Evolutionary conservation across 495 filamentous ascomycete species (phyloP).

Genomic region (Coniosporium apollinis): DNA sequence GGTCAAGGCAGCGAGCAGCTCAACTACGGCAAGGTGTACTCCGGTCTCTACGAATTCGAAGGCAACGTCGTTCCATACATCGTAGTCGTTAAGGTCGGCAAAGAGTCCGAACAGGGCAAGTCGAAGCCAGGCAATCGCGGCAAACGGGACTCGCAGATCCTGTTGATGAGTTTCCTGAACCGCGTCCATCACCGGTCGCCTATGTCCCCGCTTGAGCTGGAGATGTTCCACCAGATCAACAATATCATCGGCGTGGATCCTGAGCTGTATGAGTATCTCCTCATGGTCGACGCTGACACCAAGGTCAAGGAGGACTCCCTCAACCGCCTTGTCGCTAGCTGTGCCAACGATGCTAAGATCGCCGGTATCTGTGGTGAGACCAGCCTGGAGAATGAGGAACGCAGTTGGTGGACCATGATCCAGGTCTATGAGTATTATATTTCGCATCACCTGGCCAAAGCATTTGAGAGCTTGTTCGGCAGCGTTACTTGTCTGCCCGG

Average conservation of each 20-base stretch:
- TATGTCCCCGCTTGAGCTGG: conserved; percentile 92
- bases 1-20: conserved; percentile 82
- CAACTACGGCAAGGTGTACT: conserved; percentile 98
- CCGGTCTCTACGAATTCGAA: conserved; percentile 92
- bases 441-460: conserved; percentile 93
- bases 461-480: conserved; percentile 96
- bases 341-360: conserved; percentile 78
- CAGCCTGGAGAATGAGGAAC: conserved; percentile 77
- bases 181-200: conserved; percentile 89
- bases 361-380: conserved; percentile 94
- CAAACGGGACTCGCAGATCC: conserved; percentile 98
- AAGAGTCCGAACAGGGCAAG: conserved; percentile 83
- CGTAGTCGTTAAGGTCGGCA: conserved; percentile 91
- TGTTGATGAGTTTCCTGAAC: conserved; percentile 96
- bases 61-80: conserved; percentile 94
- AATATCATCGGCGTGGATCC: conserved; percentile 99
- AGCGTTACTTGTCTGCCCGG: conserved; percentile 94
- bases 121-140: conserved; percentile 93
- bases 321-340: conserved; percentile 81
- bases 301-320: conserved; percentile 82
- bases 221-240: conserved; percentile 97
- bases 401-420: conserved; percentile 92
- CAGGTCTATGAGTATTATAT: conserved; percentile 99
- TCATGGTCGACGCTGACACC: conserved; percentile 96
- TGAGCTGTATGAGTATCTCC: conserved; percentile 92